phyloP scores from a whole-genome alignment of 208 protist genomes.

The Leishmania tropica region DNA sequence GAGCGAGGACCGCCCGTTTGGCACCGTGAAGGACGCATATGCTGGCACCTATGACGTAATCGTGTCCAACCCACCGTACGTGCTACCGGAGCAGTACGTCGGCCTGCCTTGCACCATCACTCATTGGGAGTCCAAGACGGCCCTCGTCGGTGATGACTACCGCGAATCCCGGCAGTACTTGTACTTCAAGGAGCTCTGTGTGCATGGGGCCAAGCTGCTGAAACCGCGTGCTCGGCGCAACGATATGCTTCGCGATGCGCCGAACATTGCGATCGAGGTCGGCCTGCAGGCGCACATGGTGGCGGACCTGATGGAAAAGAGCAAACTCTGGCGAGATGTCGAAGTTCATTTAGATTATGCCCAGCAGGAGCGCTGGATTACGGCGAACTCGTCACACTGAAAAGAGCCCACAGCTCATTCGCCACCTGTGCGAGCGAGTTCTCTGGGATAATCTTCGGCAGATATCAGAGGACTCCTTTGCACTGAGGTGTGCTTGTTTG shows the following conservation, averaged over 20 bases:
- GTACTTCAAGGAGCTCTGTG: conserved; percentile 89
- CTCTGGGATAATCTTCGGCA: not conserved
- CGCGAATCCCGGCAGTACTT: conserved; percentile 70
- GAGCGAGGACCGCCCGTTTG: conserved; percentile 12
- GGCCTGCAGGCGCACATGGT: conserved; percentile 78
- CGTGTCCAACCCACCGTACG: conserved; percentile 89
- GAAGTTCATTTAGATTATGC: conserved; percentile 78
- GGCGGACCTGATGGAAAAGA: conserved; percentile 78
- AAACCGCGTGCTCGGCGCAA: conserved; percentile 51
- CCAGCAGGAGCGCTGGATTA: conserved; percentile 79
- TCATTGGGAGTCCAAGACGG: conserved; percentile 81
- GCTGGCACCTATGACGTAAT: conserved; percentile 73
- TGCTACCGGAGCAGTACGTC: conserved; percentile 80
- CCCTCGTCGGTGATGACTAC: conserved; percentile 80
- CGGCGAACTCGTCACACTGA: conserved; percentile 63
- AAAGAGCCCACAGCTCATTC: not conserved
- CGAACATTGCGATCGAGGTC: conserved; percentile 82
- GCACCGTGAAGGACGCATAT: conserved; percentile 15
- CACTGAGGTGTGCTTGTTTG: not conserved
- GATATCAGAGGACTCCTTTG: not conserved
- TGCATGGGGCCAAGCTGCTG: conserved; percentile 57
- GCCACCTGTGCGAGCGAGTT: not conserved
- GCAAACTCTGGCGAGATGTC: conserved; percentile 56
- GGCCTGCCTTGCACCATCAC: conserved; percentile 59
- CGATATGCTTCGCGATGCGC: conserved; percentile 32